These are phyloP conservation scores for Aureobasidium sp. DNA, from an alignment of 2,329 filamentous ascomycete species.

Conservation along the genomic window DNA sequence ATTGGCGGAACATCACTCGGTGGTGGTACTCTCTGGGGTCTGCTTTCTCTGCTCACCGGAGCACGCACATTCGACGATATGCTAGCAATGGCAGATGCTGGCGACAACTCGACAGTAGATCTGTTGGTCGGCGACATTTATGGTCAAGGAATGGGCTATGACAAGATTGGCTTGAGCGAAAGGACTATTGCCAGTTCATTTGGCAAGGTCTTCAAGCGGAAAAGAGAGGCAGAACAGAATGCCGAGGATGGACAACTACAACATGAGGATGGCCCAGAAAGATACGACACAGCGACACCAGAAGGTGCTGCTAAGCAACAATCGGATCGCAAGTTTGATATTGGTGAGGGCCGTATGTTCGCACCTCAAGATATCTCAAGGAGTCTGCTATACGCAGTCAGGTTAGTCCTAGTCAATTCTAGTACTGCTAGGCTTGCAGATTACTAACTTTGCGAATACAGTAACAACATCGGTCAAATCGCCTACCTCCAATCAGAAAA, in stretches of 20 bases:
- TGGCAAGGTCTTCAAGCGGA: constrained; percentile 92
- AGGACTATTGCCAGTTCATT: constrained; percentile 94
- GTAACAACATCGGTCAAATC: constrained; percentile 97
- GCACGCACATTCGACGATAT: constrained; percentile 96
- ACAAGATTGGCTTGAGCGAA: constrained; percentile 92
- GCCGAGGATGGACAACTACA: constrained; percentile 65
- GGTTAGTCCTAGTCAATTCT: constrained; percentile 32
- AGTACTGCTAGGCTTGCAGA: background rate
- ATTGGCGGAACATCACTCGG: constrained; percentile 93
- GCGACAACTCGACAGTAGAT: constrained; percentile 89
- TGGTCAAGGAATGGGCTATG: constrained; percentile 91
- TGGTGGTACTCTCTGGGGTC: constrained; percentile 94
- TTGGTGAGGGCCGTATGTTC: constrained; percentile 51
- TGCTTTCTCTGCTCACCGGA: constrained; percentile 86
- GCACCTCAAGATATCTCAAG: constrained; percentile 78
- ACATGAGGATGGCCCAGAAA: constrained; percentile 38
- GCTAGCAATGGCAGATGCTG: constrained; percentile 81
- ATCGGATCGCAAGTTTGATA: constrained; percentile 29
- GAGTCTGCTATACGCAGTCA: constrained; percentile 85
- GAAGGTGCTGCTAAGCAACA: constrained; percentile 24
- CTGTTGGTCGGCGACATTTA: constrained; percentile 98
- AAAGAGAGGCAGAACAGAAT: constrained; percentile 70
- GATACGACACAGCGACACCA: constrained; percentile 18
- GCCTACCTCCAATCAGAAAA: constrained; percentile 96
- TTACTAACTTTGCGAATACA: constrained; percentile 33